These are phyloP conservation scores for Beauveria asiatica DNA, from an alignment of 2,329 filamentous ascomycete genomes.

Conservation along the genomic window DNA sequence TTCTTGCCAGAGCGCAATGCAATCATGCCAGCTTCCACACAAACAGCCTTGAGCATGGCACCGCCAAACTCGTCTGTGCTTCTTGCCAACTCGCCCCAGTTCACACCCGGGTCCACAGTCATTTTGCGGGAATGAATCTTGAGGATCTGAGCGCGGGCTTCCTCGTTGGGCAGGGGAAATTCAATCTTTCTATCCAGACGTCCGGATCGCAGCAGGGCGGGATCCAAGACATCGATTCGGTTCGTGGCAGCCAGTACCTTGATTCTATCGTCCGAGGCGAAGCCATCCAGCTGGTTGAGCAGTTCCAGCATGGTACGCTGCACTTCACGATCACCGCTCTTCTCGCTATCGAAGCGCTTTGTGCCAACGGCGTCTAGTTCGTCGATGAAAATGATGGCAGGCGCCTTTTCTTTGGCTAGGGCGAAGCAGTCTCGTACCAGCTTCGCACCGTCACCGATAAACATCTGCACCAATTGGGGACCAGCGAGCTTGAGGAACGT, in stretches of 20 bases:
- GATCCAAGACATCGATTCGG: slow-evolving; percentile 87
- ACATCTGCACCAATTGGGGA: slow-evolving; percentile 98
- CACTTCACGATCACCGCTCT: slow-evolving; percentile 94
- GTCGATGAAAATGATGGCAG: slow-evolving; percentile 98
- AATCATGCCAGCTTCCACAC: slow-evolving; percentile 99
- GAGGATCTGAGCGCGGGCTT: slow-evolving; percentile 91
- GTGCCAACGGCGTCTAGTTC: slow-evolving; percentile 97
- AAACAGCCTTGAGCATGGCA: slow-evolving; percentile 95
- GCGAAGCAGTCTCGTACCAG: slow-evolving; percentile 96
- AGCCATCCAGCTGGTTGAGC: slow-evolving; percentile 95
- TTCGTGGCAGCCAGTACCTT: slow-evolving; percentile 95
- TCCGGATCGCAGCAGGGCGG: slow-evolving; percentile 81
- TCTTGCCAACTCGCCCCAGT: slow-evolving; percentile 91
- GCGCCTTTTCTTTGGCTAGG: slow-evolving; percentile 95
- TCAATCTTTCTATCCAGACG: slow-evolving; percentile 96
- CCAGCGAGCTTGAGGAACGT: slow-evolving; percentile 98
- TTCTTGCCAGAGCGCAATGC: slow-evolving; percentile 86
- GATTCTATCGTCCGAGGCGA: slow-evolving; percentile 92
- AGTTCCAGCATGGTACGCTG: slow-evolving; percentile 98
- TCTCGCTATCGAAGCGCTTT: slow-evolving; percentile 97
- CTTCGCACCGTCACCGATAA: slow-evolving; percentile 97
- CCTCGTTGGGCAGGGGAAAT: slow-evolving; percentile 95
- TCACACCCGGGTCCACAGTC: slow-evolving; percentile 86
- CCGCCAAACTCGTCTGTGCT: slow-evolving; percentile 98
- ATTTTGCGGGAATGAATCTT: slow-evolving; percentile 98